These are phyloP conservation scores for Rhizoclosmatium sp. DNA, from an alignment of 192 early-diverging fungal genomes.

Conservation along the genomic window DNA sequence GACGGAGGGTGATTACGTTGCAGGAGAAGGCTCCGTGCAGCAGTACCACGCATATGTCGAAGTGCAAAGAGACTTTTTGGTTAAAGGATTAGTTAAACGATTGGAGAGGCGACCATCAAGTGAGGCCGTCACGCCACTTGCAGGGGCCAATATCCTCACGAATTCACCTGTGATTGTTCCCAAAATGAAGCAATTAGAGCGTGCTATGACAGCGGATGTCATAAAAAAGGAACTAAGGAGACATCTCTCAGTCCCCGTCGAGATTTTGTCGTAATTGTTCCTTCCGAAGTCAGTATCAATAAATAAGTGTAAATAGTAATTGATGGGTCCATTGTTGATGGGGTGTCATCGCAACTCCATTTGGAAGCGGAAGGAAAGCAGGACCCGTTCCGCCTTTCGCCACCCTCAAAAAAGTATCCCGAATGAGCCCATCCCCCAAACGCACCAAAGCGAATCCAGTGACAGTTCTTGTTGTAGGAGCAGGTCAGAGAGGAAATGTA, in stretches of 20 bases:
- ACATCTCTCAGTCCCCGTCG: neutral
- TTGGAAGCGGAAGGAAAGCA: neutral
- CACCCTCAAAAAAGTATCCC: neutral
- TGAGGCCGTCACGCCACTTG: neutral
- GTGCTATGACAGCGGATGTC: neutral
- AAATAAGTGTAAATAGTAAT: too few species aligned
- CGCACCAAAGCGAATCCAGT: slow-evolving; percentile 13
- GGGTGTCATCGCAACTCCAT: too few species aligned
- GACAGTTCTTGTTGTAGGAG: slow-evolving; percentile 59
- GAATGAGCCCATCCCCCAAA: too few species aligned
- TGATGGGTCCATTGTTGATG: too few species aligned
- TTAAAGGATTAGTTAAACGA: neutral
- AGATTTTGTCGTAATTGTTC: neutral
- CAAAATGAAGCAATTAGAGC: neutral
- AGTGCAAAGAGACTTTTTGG: neutral
- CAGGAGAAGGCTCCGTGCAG: neutral
- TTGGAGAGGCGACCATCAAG: neutral
- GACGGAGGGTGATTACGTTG: slow-evolving; percentile 8
- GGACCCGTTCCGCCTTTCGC: neutral
- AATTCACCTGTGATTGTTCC: neutral
- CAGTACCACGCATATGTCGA: neutral
- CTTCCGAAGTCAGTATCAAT: too few species aligned
- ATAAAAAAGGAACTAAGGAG: neutral
- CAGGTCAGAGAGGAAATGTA: slow-evolving; percentile 57
- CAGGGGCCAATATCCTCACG: neutral